Base-by-base conservation (phyloP, 257 asterid genomes). In the Petunia secreta region DNA sequence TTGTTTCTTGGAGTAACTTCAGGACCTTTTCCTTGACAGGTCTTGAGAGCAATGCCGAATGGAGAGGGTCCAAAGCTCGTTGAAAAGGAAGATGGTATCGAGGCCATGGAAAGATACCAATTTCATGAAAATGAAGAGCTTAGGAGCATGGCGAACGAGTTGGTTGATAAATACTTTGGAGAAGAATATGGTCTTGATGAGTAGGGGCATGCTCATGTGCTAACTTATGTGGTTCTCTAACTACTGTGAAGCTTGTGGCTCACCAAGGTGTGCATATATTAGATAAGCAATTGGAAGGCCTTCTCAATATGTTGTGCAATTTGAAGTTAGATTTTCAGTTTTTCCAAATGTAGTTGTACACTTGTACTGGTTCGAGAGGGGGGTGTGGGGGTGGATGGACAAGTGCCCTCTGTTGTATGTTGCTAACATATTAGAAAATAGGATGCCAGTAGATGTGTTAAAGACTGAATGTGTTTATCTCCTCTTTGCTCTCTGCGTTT, bases 31-130 rank as follows among this genome's bases (percentile, higher is more conserved):
- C 8, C 9, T 8, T 59, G 6, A 41, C 91, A 95, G 99, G 99
- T 94, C 77, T 84, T 96, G 79, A 88, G 98, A 83, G 99, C 98
- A 78, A 94, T 92, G 92, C 98, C 97, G 16, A 85, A 87, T 4
- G 88, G 93, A 0, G 92, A 89, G 83, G 99, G 99, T 6, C 91
- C 89, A 43, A 92, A 91, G 89, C 92, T 94, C 3, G 97, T 96
- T 0, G 98, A 96, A 88, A 88, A 85, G 65, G 98, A 85, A 75
- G 98, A 94, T 67, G 98, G 99, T 40, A 94, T 96, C n/a, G 99
- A 96, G 14, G 99, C 99, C 43, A 89, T 96, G 97, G 99, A 96
- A 84, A 91, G 98, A 79, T 94, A 87, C 79, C 97, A 92, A 63
- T 96, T 96, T 62, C 99, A 96, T 54, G 99, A 90, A 74, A 96